phyloP scores from a whole-genome alignment of 2,329 filamentous ascomycete species.

The Calonectria montana region DNA sequence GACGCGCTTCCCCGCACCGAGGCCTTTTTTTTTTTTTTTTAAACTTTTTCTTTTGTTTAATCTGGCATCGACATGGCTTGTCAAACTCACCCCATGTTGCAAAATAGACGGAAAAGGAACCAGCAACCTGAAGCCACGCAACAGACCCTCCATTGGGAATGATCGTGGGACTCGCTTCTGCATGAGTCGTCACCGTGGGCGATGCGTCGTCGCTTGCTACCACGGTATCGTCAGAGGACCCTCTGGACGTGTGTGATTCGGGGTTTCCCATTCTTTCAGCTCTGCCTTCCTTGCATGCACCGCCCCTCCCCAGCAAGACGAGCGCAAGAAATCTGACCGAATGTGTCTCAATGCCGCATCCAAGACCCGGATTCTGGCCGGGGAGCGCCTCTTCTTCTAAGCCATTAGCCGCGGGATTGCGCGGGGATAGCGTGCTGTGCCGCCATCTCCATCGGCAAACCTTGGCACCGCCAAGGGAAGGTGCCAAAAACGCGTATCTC shows the following conservation, averaged over 20 bases:
- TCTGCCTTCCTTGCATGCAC: neutral
- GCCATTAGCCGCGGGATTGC: neutral
- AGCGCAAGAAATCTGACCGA: neutral
- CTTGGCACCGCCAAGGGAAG: too few relatives aligned
- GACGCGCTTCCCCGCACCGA: too few relatives aligned
- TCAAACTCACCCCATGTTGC: constrained; percentile 36
- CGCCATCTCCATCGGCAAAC: neutral
- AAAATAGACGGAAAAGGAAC: constrained; percentile 39
- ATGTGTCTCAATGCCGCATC: neutral
- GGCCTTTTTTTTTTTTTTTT: neutral
- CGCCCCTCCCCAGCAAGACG: neutral
- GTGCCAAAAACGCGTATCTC: neutral
- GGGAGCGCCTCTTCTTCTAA: neutral
- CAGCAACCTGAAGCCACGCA: constrained; percentile 38
- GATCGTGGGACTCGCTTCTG: neutral
- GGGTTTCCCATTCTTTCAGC: neutral
- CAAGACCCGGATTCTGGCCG: neutral
- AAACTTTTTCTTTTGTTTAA: neutral
- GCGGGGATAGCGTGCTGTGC: neutral
- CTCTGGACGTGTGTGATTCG: neutral
- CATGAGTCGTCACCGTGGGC: neutral
- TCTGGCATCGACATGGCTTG: neutral
- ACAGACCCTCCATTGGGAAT: constrained; percentile 29
- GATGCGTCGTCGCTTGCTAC: neutral
- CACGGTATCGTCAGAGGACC: neutral